These are phyloP conservation scores for Carpinus fangiana DNA, from an alignment of 306 rosid genomes.

Conservation along the genomic window DNA sequence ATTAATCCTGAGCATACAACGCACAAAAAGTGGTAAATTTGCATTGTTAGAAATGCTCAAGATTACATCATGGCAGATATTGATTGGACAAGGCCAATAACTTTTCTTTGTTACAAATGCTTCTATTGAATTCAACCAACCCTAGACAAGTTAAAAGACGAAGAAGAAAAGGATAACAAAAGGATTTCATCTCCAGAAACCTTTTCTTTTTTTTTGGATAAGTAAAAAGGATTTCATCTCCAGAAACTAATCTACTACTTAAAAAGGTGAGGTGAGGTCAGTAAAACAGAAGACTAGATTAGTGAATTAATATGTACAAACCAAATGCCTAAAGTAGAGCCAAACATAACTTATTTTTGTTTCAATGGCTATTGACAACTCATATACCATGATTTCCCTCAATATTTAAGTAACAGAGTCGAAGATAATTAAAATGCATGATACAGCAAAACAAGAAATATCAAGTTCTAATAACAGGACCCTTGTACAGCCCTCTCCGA, in stretches of 20 bases:
- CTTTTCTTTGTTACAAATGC: no score
- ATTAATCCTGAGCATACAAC: no score
- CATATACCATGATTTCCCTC: slow-evolving; percentile 43
- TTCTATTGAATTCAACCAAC: no score
- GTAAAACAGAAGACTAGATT: slow-evolving; percentile 29
- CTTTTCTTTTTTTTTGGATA: no score
- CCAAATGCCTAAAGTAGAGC: slow-evolving; percentile 51
- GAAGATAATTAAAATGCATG: slow-evolving; percentile 33
- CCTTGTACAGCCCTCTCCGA: slow-evolving; percentile 86
- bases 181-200: slow-evolving; percentile 24
- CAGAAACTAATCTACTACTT: slow-evolving; percentile 35
- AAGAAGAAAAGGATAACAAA: neutral
- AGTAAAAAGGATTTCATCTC: neutral
- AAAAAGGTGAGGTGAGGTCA: slow-evolving; percentile 37
- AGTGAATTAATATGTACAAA: slow-evolving; percentile 56
- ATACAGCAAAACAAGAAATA: slow-evolving; percentile 36
- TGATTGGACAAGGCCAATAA: no score
- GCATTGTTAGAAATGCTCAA: no score
- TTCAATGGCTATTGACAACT: slow-evolving; percentile 47
- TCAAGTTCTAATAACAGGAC: slow-evolving; percentile 88
- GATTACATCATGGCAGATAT: no score
- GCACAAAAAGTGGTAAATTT: no score
- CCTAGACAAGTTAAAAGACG: no score
- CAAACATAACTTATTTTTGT: slow-evolving; percentile 46
- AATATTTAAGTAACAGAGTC: slow-evolving; percentile 44